phyloP scores from a whole-genome alignment of 1,284 basidiomycete species.

The Boletus semigastroideus region DNA sequence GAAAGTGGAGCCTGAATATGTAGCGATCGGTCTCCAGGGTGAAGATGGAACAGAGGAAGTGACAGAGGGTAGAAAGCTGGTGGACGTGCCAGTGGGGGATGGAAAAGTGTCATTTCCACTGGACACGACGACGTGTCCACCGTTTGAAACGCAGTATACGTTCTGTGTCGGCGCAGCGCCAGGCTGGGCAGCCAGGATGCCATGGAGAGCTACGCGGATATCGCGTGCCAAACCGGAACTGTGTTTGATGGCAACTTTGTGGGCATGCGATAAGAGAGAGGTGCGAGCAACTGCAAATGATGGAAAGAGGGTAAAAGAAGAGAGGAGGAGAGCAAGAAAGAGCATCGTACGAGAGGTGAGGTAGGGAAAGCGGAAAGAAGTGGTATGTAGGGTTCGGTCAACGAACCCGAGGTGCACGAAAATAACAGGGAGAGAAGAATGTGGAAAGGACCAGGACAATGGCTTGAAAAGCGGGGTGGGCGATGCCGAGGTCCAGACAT shows the following conservation, averaged over 20 bases:
- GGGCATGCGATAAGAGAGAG: slow-evolving; percentile 36
- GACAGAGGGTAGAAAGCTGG: slow-evolving; percentile 16
- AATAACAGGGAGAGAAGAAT: slow-evolving; percentile 2
- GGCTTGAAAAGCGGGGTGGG: slow-evolving; percentile 6
- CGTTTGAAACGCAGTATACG: slow-evolving; percentile 32
- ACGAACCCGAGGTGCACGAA: slow-evolving; percentile 15
- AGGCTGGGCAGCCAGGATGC: slow-evolving; percentile 42
- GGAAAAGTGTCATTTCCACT: slow-evolving; percentile 17
- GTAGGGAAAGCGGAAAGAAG: not conserved
- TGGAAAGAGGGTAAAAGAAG: slow-evolving; percentile 20
- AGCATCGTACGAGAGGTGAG: slow-evolving; percentile 23
- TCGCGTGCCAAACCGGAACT: slow-evolving; percentile 65
- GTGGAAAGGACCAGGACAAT: not conserved
- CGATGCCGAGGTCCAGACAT: slow-evolving; percentile 5
- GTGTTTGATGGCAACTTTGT: slow-evolving; percentile 44
- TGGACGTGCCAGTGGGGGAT: slow-evolving; percentile 18
- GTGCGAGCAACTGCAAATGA: slow-evolving; percentile 11
- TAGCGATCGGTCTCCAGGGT: slow-evolving; percentile 37
- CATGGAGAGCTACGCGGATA: slow-evolving; percentile 60
- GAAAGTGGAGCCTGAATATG: slow-evolving; percentile 60
- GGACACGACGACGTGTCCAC: slow-evolving; percentile 23
- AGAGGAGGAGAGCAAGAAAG: slow-evolving; percentile 37
- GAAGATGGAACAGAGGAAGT: slow-evolving; percentile 30
- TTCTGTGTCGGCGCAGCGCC: slow-evolving; percentile 26
- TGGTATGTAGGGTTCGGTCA: slow-evolving; percentile 23